These are phyloP conservation scores for Mycosphaerella sp. DNA, from an alignment of 2,329 filamentous ascomycete species.

Conservation along the genomic window DNA sequence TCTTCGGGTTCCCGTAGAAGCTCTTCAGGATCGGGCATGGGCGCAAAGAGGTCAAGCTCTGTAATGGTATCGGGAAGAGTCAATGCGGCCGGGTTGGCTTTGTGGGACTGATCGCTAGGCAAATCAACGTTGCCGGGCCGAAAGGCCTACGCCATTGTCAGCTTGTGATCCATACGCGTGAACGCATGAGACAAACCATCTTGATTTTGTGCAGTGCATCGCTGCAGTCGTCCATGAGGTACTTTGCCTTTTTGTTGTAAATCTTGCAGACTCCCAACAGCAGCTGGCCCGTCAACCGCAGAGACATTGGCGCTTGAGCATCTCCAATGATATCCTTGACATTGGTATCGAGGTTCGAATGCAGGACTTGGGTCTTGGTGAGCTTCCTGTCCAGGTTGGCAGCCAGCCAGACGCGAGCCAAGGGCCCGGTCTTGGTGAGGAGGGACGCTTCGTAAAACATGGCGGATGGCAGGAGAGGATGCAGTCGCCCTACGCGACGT, in stretches of 20 bases:
- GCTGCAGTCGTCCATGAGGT: conserved; percentile 93
- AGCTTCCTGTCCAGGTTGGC: conserved; percentile 98
- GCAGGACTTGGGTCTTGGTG: conserved; percentile 90
- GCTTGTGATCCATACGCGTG: background rate
- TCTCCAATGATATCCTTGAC: conserved; percentile 92
- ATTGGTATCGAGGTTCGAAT: conserved; percentile 90
- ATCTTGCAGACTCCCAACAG: conserved; percentile 94
- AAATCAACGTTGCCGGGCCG: conserved; percentile 94
- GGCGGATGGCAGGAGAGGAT: conserved; percentile 16
- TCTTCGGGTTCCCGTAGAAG: conserved; percentile 49
- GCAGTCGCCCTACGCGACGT: conserved; percentile 11
- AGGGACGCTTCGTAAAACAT: conserved; percentile 99
- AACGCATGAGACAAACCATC: conserved; percentile 60
- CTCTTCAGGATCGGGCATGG: conserved; percentile 75
- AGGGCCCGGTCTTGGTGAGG: conserved; percentile 89
- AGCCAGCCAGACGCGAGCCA: conserved; percentile 96
- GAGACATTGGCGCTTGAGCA: conserved; percentile 86
- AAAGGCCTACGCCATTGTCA: conserved; percentile 61
- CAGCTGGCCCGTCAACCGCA: conserved; percentile 89
- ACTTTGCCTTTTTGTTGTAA: conserved; percentile 94
- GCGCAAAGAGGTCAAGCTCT: conserved; percentile 76
- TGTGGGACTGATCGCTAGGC: conserved; percentile 66
- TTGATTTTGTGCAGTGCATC: conserved; percentile 98
- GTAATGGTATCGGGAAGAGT: conserved; percentile 90
- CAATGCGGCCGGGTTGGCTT: conserved; percentile 76